Evolutionary conservation across 2,329 filamentous ascomycete species (phyloP).

Genomic region (Pyricularia sp.): DNA sequence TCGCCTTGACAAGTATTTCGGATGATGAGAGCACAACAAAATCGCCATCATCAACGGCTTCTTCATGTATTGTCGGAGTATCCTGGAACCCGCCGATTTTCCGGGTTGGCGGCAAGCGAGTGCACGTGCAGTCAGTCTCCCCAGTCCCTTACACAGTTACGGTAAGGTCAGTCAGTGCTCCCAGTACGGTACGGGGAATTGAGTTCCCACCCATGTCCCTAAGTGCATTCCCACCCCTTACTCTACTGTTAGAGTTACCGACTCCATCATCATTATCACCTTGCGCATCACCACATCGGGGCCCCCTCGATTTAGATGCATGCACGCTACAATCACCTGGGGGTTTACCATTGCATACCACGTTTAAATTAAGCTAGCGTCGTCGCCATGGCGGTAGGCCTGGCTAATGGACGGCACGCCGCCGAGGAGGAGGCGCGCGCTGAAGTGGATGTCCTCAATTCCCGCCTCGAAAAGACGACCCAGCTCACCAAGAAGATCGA

Average conservation of each 20-base stretch:
- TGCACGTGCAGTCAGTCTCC: neutral
- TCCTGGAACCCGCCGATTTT: neutral
- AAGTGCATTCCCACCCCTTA: neutral
- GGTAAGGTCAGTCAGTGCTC: neutral
- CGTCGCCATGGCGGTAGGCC: constrained; percentile 39
- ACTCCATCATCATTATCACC: neutral
- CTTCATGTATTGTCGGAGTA: neutral
- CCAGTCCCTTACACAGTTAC: neutral
- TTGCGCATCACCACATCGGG: neutral
- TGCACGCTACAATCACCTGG: neutral
- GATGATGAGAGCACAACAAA: neutral
- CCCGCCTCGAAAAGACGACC: constrained; percentile 80
- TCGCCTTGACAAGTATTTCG: neutral
- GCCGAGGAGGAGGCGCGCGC: constrained; percentile 59
- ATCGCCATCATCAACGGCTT: neutral
- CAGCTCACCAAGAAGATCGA: constrained; percentile 94
- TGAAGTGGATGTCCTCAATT: constrained; percentile 62
- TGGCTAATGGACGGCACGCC: constrained; percentile 35
- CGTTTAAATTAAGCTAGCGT: neutral
- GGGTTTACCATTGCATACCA: no score
- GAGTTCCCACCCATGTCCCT: neutral
- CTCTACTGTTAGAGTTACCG: neutral
- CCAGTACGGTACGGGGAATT: neutral
- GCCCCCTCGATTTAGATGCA: neutral
- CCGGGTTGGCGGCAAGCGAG: neutral